Evolutionary conservation across 2,329 filamentous ascomycete genomes (phyloP), one percentile per base, ranked within the genome.

Genomic region (Leptographium procerum): DNA sequence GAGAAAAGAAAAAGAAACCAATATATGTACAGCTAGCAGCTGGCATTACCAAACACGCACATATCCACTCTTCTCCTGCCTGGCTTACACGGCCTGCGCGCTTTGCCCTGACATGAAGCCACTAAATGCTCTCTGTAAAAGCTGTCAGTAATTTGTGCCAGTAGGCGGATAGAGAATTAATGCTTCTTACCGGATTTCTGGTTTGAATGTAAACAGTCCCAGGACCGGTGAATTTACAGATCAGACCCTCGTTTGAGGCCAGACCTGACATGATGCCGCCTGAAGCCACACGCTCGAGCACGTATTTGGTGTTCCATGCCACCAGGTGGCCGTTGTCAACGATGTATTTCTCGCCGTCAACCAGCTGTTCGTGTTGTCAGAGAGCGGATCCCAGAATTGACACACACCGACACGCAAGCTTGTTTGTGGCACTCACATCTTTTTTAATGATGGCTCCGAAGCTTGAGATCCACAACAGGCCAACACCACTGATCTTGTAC

Each of bases 401-500:
- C 7, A 53, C 29, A 53, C 10, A 55, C 4, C 22, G 10, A 9
- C 3, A 29, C 29, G 45, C 26, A 14, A 3, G 7, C 40, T 19
- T 6, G 28, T 3, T n/a, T 28, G 16, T 7, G 10, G 19, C 1
- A 80, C 87, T 76, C 69, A 95, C 89, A 70, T 96, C 91, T 74
- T 97, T 97, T 67, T 88, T 82, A 62, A 97, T 89, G 61, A 99
- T 96, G 7, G 94, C 94, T 8, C 94, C 94, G 66, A 99, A 94
- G 67, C 89, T 95, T 10, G 89, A 88, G 52, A 96, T 79, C 89
- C 92, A 99, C 47, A 96, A 68, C 40, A 97, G 75, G 0, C 94
- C 94, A 8, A 77, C 81, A 0, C 92, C 92, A 16, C 77, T 82
- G 11, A 97, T 87, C 70, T 89, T 91, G 72, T 95, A 95, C 13